These are phyloP conservation scores for Hippophae tibetana DNA, from an alignment of 306 rosid genomes.

Conservation along the genomic window DNA sequence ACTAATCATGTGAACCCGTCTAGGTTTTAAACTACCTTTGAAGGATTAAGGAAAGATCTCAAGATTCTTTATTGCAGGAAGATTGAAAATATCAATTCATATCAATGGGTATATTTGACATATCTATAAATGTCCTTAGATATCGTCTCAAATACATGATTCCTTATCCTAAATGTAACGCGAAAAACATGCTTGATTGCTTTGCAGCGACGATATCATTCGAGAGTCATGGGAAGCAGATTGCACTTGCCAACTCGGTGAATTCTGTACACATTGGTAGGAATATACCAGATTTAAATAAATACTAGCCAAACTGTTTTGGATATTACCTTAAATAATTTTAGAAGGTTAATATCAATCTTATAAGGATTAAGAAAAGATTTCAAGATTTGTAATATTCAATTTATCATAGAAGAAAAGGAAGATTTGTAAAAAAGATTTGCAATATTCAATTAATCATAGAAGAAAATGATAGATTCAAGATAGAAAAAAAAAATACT, in stretches of 20 bases:
- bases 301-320: slow-evolving; percentile 3
- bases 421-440: too few relatives aligned
- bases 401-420: too few relatives aligned
- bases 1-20: slow-evolving; percentile 2
- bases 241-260: slow-evolving; percentile 42
- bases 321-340: background rate
- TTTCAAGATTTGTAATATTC: too few relatives aligned
- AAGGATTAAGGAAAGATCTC: too few relatives aligned
- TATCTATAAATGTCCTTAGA: too few relatives aligned
- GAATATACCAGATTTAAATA: slow-evolving; percentile 3
- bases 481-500: too few relatives aligned
- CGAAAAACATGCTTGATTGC: slow-evolving; percentile 4
- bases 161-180: background rate
- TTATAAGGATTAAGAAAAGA: too few relatives aligned
- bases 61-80: too few relatives aligned
- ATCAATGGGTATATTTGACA: too few relatives aligned
- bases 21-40: slow-evolving; percentile 2
- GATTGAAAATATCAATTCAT: too few relatives aligned
- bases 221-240: slow-evolving; percentile 83
- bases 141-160: background rate
- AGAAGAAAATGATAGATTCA: too few relatives aligned
- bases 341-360: background rate
- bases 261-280: slow-evolving; percentile 69
- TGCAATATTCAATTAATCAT: too few relatives aligned
- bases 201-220: slow-evolving; percentile 82